Evolutionary conservation across 257 asterid genomes (phyloP).

Genomic region (Solanum infundibuliforme): DNA sequence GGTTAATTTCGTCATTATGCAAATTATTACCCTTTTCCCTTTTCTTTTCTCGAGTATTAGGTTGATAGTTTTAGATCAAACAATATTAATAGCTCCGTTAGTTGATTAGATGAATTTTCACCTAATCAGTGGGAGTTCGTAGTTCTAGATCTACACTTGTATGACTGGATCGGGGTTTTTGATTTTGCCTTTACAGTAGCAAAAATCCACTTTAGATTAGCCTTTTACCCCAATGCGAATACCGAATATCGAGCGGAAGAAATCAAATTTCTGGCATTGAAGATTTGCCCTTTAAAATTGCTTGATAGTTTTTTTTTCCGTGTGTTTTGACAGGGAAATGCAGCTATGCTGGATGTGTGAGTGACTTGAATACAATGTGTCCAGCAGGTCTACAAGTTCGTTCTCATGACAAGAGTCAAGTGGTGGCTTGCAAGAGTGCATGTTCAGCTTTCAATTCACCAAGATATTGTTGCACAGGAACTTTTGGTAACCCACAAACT

Average conservation of each 20-base stretch:
- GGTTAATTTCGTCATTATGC: not conserved
- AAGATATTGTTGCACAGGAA: slow-evolving; percentile 88
- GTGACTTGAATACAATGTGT: slow-evolving; percentile 76
- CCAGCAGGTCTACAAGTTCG: slow-evolving; percentile 97
- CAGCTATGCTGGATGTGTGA: slow-evolving; percentile 81
- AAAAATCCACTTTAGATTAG: too few relatives aligned
- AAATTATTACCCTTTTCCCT: fast-evolving
- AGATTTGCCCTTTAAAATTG: too few relatives aligned
- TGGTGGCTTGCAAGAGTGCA: slow-evolving; percentile 89
- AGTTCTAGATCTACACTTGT: not conserved
- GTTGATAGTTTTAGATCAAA: not conserved
- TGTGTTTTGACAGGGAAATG: slow-evolving; percentile 54
- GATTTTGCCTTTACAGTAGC: too few relatives aligned
- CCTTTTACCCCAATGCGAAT: too few relatives aligned
- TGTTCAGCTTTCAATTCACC: slow-evolving; percentile 88
- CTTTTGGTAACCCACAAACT: slow-evolving; percentile 64
- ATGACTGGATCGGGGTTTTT: not conserved
- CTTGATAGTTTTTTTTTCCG: too few relatives aligned
- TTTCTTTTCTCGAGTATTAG: not conserved
- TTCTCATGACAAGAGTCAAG: slow-evolving; percentile 59
- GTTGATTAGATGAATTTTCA: not conserved
- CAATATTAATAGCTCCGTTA: not conserved
- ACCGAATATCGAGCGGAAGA: too few relatives aligned
- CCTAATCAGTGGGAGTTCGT: not conserved
- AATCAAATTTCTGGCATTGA: too few relatives aligned